Percentiles rank a stretch among this genome's conserved stretches.
These are phyloP conservation scores for Curvularia spicifera DNA, from an alignment of 2,329 filamentous ascomycete species.

Conservation along the genomic window DNA sequence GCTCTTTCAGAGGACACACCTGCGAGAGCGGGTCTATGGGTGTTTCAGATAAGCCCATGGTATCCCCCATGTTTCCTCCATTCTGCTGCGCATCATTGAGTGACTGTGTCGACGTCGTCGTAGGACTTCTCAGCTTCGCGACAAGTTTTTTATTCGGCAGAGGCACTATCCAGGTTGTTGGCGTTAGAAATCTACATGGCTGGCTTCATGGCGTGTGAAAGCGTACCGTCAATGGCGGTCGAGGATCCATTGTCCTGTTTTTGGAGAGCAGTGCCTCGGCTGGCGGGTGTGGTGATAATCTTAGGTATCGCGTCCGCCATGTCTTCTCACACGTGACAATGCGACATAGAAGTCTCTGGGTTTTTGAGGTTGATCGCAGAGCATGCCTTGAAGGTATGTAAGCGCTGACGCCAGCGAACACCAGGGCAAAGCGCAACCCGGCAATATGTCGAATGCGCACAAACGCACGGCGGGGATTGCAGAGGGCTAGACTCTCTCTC, in stretches of 20 bases:
- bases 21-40: conserved; percentile 72
- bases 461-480: neutral
- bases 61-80: conserved; percentile 26
- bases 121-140: conserved; percentile 37
- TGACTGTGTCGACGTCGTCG: conserved; percentile 24
- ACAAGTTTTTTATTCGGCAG: conserved; percentile 37
- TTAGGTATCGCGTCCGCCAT: conserved; percentile 52
- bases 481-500: neutral
- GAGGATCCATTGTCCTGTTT: conserved; percentile 35
- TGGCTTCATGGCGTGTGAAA: neutral
- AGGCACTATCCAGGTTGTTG: conserved; percentile 30
- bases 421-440: neutral
- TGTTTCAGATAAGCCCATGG: conserved; percentile 38
- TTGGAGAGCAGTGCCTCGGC: conserved; percentile 39
- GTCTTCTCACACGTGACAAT: conserved; percentile 15
- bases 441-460: conserved; percentile 1
- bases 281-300: conserved; percentile 52
- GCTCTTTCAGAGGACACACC: conserved; percentile 54
- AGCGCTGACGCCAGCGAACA: neutral
- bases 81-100: conserved; percentile 30
- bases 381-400: neutral
- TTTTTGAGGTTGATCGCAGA: neutral
- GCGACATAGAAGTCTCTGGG: conserved; percentile 24
- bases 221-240: conserved; percentile 37
- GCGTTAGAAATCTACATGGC: conserved; percentile 14